These are phyloP conservation scores for Fusarium succisae DNA, from an alignment of 2,329 filamentous ascomycete species.

Conservation along the genomic window DNA sequence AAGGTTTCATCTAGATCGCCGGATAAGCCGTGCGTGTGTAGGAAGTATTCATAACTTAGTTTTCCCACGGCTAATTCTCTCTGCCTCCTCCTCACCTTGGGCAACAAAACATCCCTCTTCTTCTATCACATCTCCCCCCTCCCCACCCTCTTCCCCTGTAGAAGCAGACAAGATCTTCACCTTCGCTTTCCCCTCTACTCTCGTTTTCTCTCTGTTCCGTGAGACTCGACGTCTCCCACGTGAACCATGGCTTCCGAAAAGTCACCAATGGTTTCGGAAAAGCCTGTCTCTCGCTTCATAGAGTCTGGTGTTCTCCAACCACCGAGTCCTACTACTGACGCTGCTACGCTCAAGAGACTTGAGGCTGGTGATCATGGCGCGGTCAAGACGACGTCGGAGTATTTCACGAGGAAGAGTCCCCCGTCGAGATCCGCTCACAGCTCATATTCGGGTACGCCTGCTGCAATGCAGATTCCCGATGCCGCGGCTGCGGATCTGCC, in stretches of 20 bases:
- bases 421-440: constrained; percentile 33
- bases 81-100: constrained; percentile 1
- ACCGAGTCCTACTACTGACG: constrained; percentile 30
- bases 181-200: constrained; percentile 1
- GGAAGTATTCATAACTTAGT: constrained; percentile 33
- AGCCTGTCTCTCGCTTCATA: constrained; percentile 33
- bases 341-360: constrained; percentile 28
- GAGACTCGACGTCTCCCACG: not conserved
- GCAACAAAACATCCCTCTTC: not conserved
- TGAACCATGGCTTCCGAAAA: constrained; percentile 15
- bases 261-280: constrained; percentile 21
- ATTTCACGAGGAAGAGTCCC: constrained; percentile 2
- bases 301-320: constrained; percentile 32
- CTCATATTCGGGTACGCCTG: constrained; percentile 37
- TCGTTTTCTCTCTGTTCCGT: not conserved
- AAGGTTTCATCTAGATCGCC: not conserved
- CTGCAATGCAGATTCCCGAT: constrained; percentile 31
- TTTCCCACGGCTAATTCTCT: constrained; percentile 9
- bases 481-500: constrained; percentile 23
- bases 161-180: constrained; percentile 8
- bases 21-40: constrained; percentile 5
- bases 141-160: not conserved
- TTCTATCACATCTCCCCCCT: not conserved
- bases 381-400: constrained; percentile 1
- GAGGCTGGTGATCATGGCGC: constrained; percentile 22